These are phyloP conservation scores for Tylopilus balloui DNA, from an alignment of 768 basidiomycete species.

Conservation along the genomic window DNA sequence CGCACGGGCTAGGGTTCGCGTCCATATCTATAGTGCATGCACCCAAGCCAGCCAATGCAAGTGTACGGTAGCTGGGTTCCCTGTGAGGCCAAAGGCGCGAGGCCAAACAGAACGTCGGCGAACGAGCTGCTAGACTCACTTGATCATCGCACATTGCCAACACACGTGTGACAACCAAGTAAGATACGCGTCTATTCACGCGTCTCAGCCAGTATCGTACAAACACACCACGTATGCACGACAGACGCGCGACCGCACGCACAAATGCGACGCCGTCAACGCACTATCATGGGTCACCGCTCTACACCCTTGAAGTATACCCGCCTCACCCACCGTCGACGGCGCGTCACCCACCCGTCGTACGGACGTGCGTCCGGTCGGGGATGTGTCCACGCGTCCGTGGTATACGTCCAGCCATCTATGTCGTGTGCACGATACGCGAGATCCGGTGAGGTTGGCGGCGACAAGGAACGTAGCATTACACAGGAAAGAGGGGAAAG, in stretches of 20 bases:
- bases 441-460: too few species aligned
- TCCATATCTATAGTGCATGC: too few species aligned
- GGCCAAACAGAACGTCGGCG: neutral
- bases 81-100: too few species aligned
- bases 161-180: neutral
- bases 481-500: neutral
- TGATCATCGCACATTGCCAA: neutral
- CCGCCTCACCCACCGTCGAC: constrained; percentile 66
- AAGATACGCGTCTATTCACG: too few species aligned
- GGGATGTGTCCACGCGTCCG: constrained; percentile 67
- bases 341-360: constrained; percentile 52
- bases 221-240: neutral
- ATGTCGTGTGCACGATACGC: neutral
- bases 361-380: constrained; percentile 35
- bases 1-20: too few species aligned
- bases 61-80: too few species aligned
- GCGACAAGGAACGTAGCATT: neutral
- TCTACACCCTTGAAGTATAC: constrained; percentile 38
- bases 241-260: neutral
- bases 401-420: constrained; percentile 77
- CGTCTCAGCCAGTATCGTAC: too few species aligned
- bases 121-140: neutral
- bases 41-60: too few species aligned
- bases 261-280: neutral
- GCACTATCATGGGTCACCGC: neutral